Conservation (phyloP, 768 basidiomycete genomes). For the Trametopsis cervina region DNA sequence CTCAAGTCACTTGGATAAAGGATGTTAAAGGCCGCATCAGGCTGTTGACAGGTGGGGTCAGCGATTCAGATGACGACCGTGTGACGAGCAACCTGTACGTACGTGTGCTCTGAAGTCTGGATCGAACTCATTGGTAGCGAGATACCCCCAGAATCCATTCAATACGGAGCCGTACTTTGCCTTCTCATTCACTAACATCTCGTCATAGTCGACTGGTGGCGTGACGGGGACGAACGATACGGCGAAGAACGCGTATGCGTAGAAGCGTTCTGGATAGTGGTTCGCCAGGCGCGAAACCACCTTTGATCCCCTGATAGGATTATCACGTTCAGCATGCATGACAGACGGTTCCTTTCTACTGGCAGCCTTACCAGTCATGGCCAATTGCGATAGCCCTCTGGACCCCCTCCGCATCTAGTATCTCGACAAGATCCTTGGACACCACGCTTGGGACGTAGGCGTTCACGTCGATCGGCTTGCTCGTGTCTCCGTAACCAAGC, state of each 20-base stretch:
- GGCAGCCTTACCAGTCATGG: too few relatives aligned
- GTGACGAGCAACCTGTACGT: too few relatives aligned
- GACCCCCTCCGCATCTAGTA: slow-evolving; percentile 24
- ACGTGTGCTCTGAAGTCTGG: too few relatives aligned
- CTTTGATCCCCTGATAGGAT: slow-evolving; percentile 27
- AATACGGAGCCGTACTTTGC: too few relatives aligned
- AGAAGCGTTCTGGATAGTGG: slow-evolving; percentile 33
- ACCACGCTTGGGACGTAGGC: slow-evolving; percentile 22
- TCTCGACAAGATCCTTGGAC: slow-evolving; percentile 26
- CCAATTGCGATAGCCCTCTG: slow-evolving; percentile 22
- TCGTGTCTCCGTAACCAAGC: slow-evolving; percentile 41
- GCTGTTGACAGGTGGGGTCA: too few relatives aligned
- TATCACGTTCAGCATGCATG: background rate
- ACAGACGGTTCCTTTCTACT: slow-evolving; percentile 19
- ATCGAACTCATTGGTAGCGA: too few relatives aligned
- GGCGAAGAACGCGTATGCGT: slow-evolving; percentile 30
- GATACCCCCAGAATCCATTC: too few relatives aligned
- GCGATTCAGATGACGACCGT: too few relatives aligned
- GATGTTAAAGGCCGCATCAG: too few relatives aligned
- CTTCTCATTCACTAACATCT: too few relatives aligned
- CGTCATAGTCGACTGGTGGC: slow-evolving; percentile 21
- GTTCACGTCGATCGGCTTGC: slow-evolving; percentile 28
- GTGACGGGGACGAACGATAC: slow-evolving; percentile 27
- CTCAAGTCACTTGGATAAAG: too few relatives aligned
- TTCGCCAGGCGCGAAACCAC: slow-evolving; percentile 31